Evolutionary conservation across 202 grass and related monocot species (phyloP), one percentile per base, ranked within the genome.

Genomic region (Zoysia matrella): DNA sequence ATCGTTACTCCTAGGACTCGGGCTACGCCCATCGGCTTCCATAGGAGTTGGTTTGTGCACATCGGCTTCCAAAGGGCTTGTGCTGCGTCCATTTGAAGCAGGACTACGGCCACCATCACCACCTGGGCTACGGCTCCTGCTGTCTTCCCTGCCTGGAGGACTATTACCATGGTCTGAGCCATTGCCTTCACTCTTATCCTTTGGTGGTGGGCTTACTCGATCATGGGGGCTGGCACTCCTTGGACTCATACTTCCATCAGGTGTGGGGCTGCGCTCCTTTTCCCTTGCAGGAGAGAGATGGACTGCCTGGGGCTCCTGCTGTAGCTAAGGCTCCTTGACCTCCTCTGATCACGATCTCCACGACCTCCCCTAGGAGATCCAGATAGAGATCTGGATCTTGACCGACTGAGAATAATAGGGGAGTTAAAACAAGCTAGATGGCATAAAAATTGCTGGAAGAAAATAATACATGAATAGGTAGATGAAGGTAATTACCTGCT

Each of bases 311-410:
- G 30, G 30, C 30, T 36, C 30, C 30, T 1, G 30, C 4, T 92
- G 74, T 99, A 89, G n/a, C 86, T 87, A 47, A 87, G 77, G 30
- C 96, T 99, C 80, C 91, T 93, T 47, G 93, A 93, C 81, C 93
- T 88, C 69, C 85, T 79, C 8, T 87, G 87, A 3, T 89, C 89
- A 40, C 48, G 88, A 3, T 89, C 86, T 4, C 46, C 62, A 8
- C 60, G 82, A 52, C 80, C 86, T 41, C 80, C 77, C 73, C 73
- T 89, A 0, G 93, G 96, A 80, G 96, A 99, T 75, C 68, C 85
- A 7, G 93, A 99, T 9, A 83, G 70, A 3, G 92, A 94, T 77
- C 84, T 87, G 18, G 67, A 83, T 42, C 77, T 81, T 36, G 86
- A 96, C 2, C 71, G 88, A 58, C 83, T 92, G 83, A 48, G 60